phyloP scores from a whole-genome alignment of 768 basidiomycete genomes.

The Podaxis mareebaensis region DNA sequence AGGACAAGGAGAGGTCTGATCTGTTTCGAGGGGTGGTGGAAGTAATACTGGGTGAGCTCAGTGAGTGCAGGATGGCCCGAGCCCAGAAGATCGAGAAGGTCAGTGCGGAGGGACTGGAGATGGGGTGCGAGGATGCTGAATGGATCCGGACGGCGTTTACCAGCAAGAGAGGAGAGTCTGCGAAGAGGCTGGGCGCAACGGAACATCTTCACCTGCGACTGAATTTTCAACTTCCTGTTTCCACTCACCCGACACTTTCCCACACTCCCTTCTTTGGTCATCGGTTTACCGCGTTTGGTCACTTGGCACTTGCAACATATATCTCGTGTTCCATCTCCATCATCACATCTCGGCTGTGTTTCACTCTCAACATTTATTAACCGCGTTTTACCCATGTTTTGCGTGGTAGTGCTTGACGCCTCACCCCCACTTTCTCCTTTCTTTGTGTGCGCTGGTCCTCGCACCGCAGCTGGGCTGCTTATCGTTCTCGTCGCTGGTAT shows the following conservation, averaged over 20 bases:
- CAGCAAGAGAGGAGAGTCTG: slow-evolving; percentile 1
- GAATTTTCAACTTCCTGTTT: not conserved
- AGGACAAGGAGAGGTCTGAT: slow-evolving; percentile 86
- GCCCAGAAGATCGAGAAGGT: slow-evolving; percentile 72
- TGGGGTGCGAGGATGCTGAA: slow-evolving; percentile 68
- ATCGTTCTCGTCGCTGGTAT: slow-evolving; percentile 10
- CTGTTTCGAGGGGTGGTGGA: slow-evolving; percentile 87
- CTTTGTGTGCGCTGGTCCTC: slow-evolving; percentile 6
- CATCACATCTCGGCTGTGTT: not conserved
- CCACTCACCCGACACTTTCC: not conserved
- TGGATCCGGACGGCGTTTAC: slow-evolving; percentile 50
- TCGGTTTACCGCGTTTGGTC: slow-evolving; percentile 1
- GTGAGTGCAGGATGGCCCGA: slow-evolving; percentile 83
- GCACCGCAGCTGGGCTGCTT: slow-evolving; percentile 12
- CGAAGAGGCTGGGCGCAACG: slow-evolving; percentile 6
- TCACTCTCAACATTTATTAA: not conserved
- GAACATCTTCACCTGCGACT: not conserved
- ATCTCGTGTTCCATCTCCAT: slow-evolving; percentile 8
- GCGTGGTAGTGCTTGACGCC: slow-evolving; percentile 7
- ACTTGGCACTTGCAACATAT: not conserved
- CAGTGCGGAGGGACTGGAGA: slow-evolving; percentile 64
- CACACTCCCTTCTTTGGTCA: slow-evolving; percentile 10
- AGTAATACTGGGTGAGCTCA: slow-evolving; percentile 91
- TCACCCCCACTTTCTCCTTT: not conserved
- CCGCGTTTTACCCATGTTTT: not conserved